Evolutionary conservation across 2,329 filamentous ascomycete species (phyloP).

Genomic region (Cyclaneusma minus): DNA sequence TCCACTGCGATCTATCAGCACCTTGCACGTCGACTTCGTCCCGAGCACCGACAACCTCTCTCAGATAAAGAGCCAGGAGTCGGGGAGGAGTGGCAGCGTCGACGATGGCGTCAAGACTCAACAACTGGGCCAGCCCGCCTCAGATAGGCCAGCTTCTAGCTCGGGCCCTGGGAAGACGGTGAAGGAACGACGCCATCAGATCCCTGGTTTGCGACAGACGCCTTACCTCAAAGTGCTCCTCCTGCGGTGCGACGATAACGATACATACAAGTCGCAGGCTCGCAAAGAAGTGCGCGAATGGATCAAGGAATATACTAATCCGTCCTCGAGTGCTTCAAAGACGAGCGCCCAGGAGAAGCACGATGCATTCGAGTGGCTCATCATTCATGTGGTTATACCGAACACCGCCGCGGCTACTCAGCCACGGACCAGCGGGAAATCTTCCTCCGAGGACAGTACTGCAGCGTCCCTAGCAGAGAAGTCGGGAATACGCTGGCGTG

Average conservation of each 20-base stretch:
- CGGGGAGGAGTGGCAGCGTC: slow-evolving; percentile 12
- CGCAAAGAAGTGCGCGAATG: slow-evolving; percentile 75
- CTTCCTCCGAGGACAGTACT: slow-evolving; percentile 25
- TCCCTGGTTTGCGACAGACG: slow-evolving; percentile 80
- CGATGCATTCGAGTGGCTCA: slow-evolving; percentile 91
- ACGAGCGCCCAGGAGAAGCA: slow-evolving; percentile 71
- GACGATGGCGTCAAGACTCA: slow-evolving; percentile 50
- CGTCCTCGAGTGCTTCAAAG: slow-evolving; percentile 35
- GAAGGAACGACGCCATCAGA: slow-evolving; percentile 70
- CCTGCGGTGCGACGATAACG: slow-evolving; percentile 87
- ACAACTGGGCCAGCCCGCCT: slow-evolving; percentile 25
- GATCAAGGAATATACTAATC: slow-evolving; percentile 63
- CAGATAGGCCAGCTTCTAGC: slow-evolving; percentile 10
- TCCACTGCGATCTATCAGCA: slow-evolving; percentile 83
- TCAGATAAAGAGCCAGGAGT: slow-evolving; percentile 21
- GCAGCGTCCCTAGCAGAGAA: slow-evolving; percentile 49
- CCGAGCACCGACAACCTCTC: slow-evolving; percentile 29
- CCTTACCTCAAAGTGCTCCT: slow-evolving; percentile 87
- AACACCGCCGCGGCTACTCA: slow-evolving; percentile 71
- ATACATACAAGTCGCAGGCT: slow-evolving; percentile 72
- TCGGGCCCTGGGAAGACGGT: slow-evolving; percentile 11
- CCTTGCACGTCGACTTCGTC: slow-evolving; percentile 78
- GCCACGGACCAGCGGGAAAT: slow-evolving; percentile 44
- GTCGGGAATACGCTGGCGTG: slow-evolving; percentile 58
- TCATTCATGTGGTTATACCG: slow-evolving; percentile 81